phyloP scores from a whole-genome alignment of 352 stramenopile genomes.

The Saprolegnia diclina region DNA sequence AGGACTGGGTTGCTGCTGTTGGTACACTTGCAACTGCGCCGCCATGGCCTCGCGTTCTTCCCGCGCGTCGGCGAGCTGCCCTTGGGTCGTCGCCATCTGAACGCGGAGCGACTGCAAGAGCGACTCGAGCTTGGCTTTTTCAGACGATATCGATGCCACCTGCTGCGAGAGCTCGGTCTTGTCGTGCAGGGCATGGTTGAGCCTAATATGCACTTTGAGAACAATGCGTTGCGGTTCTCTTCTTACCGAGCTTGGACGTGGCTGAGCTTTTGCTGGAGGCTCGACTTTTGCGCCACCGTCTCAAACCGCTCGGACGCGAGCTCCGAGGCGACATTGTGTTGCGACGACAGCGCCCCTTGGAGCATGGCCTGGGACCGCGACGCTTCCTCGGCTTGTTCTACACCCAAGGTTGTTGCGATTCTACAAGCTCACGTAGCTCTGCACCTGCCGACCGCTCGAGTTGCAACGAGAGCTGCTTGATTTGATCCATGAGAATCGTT shows the following conservation, averaged over 20 bases:
- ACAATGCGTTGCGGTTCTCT: background rate
- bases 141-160: conserved; percentile 42
- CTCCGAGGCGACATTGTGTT: conserved; percentile 21
- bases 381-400: conserved; percentile 11
- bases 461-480: conserved; percentile 73
- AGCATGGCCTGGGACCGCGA: conserved; percentile 18
- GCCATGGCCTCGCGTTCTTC: conserved; percentile 73
- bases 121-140: conserved; percentile 57
- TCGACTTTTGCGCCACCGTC: conserved; percentile 63
- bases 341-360: conserved; percentile 9
- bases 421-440: background rate
- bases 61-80: conserved; percentile 49
- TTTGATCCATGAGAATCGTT: conserved; percentile 65
- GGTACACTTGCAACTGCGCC: conserved; percentile 48
- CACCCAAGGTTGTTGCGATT: background rate
- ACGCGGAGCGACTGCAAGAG: conserved; percentile 58
- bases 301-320: conserved; percentile 18
- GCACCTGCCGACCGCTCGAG: conserved; percentile 60
- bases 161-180: conserved; percentile 56
- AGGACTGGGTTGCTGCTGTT: background rate
- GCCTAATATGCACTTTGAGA: conserved; percentile 29
- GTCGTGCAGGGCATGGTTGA: conserved; percentile 66
- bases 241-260: conserved; percentile 47
- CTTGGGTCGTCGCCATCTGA: conserved; percentile 58
- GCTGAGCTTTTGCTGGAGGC: conserved; percentile 66